These are phyloP conservation scores for Leccinum huronense DNA, from an alignment of 1,284 basidiomycete species.

Conservation along the genomic window DNA sequence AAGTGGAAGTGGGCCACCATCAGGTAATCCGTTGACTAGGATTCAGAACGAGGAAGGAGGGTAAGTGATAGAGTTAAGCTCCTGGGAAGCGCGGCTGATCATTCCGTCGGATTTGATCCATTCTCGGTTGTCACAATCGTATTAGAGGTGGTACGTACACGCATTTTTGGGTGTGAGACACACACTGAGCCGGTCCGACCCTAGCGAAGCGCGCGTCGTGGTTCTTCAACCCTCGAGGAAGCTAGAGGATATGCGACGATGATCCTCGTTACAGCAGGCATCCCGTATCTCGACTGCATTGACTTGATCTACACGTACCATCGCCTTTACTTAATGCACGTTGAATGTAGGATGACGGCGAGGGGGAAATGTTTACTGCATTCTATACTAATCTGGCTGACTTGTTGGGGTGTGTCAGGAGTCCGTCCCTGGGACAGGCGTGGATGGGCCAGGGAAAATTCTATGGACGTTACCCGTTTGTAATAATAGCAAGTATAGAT, in stretches of 20 bases:
- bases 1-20: slow-evolving; percentile 42
- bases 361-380: slow-evolving; percentile 18
- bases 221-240: slow-evolving; percentile 80
- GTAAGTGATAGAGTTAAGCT: slow-evolving; percentile 47
- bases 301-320: slow-evolving; percentile 39
- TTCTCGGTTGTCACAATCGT: slow-evolving; percentile 10
- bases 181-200: slow-evolving; percentile 21
- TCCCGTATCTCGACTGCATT: slow-evolving; percentile 30
- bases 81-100: slow-evolving; percentile 26
- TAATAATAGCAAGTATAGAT: not conserved
- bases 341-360: slow-evolving; percentile 13
- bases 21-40: slow-evolving; percentile 61
- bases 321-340: slow-evolving; percentile 31
- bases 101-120: slow-evolving; percentile 14
- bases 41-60: slow-evolving; percentile 78
- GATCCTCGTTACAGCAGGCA: slow-evolving; percentile 17
- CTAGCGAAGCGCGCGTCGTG: slow-evolving; percentile 83
- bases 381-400: slow-evolving; percentile 33
- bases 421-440: slow-evolving; percentile 29
- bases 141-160: slow-evolving; percentile 44
- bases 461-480: slow-evolving; percentile 23
- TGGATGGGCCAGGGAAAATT: slow-evolving; percentile 29
- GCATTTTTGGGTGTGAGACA: slow-evolving; percentile 10
- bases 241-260: slow-evolving; percentile 21
- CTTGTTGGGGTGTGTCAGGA: slow-evolving; percentile 11